A percentile compares a stretch with the other conserved stretches of the same genome.
phyloP scores from a whole-genome alignment of 139 green algal species.

The Coelastrella sp. region DNA sequence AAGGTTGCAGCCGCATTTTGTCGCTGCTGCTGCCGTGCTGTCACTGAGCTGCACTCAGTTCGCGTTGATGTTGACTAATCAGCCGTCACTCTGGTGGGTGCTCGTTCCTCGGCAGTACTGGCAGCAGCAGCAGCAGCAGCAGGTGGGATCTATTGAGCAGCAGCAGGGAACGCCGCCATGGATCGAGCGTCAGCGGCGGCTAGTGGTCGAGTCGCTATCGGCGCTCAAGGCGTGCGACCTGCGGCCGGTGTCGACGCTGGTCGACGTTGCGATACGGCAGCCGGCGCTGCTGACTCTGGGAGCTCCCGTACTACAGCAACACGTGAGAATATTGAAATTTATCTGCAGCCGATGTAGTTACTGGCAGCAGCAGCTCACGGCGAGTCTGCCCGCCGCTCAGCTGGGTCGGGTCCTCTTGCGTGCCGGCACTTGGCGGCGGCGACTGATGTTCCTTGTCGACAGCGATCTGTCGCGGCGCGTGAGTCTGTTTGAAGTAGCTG shows the following conservation, averaged over 20 bases:
- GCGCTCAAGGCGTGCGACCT: background rate
- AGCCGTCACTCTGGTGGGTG: background rate
- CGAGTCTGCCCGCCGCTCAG: background rate
- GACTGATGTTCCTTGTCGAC: background rate
- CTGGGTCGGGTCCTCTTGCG: background rate
- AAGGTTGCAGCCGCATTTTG: background rate
- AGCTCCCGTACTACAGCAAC: background rate
- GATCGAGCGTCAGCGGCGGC: background rate
- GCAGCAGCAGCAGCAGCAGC: constrained; percentile 26
- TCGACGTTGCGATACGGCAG: background rate
- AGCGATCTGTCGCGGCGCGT: background rate
- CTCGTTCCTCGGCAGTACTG: background rate
- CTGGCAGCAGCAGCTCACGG: background rate
- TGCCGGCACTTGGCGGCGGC: background rate
- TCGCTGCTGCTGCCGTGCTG: background rate
- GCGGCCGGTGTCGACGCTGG: background rate
- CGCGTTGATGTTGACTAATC: background rate
- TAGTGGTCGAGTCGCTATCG: background rate
- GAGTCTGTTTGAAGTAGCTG: background rate
- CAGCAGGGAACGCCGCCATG: background rate
- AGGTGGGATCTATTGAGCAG: too few relatives aligned
- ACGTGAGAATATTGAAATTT: background rate
- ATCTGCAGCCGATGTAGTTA: background rate
- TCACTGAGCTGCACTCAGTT: background rate
- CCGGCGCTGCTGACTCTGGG: background rate